phyloP scores from a whole-genome alignment of 345 rosid genomes.

The Pugionium cornutum region DNA sequence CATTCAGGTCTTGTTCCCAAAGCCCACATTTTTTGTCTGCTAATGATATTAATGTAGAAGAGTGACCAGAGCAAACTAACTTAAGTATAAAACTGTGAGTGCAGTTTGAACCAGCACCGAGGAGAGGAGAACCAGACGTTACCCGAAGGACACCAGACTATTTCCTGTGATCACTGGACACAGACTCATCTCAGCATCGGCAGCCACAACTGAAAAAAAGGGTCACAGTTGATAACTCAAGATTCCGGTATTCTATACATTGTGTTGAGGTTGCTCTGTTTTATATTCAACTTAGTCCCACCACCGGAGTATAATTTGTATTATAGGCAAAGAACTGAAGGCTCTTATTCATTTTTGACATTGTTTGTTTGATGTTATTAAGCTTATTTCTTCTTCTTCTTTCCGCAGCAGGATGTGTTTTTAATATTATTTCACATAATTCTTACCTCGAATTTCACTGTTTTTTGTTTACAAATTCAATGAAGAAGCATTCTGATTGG shows the following conservation, averaged over 20 bases:
- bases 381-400: slow-evolving; percentile 24
- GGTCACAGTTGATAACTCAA: slow-evolving; percentile 24
- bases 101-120: slow-evolving; percentile 98
- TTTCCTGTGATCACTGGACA: slow-evolving; percentile 56
- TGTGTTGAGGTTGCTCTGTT: slow-evolving; percentile 17
- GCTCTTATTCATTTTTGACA: slow-evolving; percentile 20
- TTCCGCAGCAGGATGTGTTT: slow-evolving; percentile 30
- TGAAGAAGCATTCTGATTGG: slow-evolving; percentile 2
- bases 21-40: background rate
- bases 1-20: slow-evolving; percentile 67
- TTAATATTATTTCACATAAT: slow-evolving; percentile 11
- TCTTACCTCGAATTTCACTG: slow-evolving; percentile 2
- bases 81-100: background rate
- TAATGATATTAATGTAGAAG: background rate
- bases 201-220: slow-evolving; percentile 26
- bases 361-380: slow-evolving; percentile 27
- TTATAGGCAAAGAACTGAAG: slow-evolving; percentile 35
- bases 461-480: slow-evolving; percentile 7
- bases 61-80: no score
- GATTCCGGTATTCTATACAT: slow-evolving; percentile 14
- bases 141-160: slow-evolving; percentile 97
- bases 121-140: slow-evolving; percentile 97
- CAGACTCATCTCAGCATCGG: slow-evolving; percentile 31
- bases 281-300: slow-evolving; percentile 26
- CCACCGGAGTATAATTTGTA: slow-evolving; percentile 38